phyloP scores from a whole-genome alignment of 1,139 yeast species.

The Scheffersomyces illinoinensis region DNA sequence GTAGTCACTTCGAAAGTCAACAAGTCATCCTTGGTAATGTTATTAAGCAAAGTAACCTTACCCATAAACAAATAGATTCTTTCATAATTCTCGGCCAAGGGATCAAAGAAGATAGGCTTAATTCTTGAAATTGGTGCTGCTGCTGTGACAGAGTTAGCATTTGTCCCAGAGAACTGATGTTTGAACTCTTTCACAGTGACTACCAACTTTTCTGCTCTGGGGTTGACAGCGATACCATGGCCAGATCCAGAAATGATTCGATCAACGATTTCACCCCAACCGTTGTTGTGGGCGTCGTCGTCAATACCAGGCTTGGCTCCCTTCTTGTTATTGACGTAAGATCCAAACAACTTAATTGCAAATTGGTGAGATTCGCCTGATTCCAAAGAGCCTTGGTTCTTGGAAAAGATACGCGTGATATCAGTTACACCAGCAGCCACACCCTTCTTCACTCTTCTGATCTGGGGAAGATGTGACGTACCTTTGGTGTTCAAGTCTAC shows the following conservation, averaged over 20 bases:
- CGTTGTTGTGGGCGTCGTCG: constrained; percentile 51
- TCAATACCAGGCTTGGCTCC: constrained; percentile 14
- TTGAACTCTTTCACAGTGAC: constrained; percentile 75
- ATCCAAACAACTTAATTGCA: constrained; percentile 70
- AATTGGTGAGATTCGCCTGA: constrained; percentile 72
- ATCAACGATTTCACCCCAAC: constrained; percentile 89
- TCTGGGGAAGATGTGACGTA: constrained; percentile 22
- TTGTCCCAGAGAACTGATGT: constrained; percentile 46
- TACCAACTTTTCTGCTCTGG: constrained; percentile 73
- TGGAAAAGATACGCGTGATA: constrained; percentile 74
- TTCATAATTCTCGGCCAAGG: constrained; percentile 60
- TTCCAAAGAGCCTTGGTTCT: constrained; percentile 58
- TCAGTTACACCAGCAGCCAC: constrained; percentile 90
- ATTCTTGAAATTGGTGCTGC: constrained; percentile 60
- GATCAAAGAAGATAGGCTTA: constrained; percentile 64
- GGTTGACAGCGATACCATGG: constrained; percentile 79
- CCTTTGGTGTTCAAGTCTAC: constrained; percentile 38
- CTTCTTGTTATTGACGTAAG: constrained; percentile 50
- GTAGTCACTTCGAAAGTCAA: constrained; percentile 52
- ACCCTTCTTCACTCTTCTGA: constrained; percentile 67
- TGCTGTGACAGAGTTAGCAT: constrained; percentile 39
- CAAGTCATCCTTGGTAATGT: constrained; percentile 36
- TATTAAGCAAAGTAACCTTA: constrained; percentile 41
- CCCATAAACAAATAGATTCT: constrained; percentile 61
- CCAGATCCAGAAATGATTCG: constrained; percentile 76